A percentile compares a stretch with the other conserved stretches of the same genome.
These are phyloP conservation scores for Telfairia occidentalis DNA, from an alignment of 331 rosid species.

Conservation along the genomic window DNA sequence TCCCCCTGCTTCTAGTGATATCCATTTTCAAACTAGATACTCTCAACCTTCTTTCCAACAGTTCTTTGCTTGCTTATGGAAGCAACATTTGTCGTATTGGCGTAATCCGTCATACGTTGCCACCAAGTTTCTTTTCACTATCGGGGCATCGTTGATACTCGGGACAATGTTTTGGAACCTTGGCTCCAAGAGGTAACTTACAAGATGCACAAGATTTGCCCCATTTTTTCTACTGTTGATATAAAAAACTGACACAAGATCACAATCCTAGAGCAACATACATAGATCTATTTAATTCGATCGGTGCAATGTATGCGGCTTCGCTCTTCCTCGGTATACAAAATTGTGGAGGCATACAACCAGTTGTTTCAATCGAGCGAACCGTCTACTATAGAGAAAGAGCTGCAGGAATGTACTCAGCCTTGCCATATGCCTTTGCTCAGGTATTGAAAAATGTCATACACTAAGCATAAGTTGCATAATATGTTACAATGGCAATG, in stretches of 20 bases:
- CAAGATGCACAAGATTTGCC: not conserved
- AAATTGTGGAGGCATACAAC: constrained; percentile 41
- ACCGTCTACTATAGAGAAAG: constrained; percentile 61
- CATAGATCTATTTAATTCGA: constrained; percentile 31
- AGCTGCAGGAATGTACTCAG: constrained; percentile 71
- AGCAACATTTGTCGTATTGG: constrained; percentile 59
- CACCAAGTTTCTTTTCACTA: constrained; percentile 35
- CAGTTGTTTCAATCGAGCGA: constrained; percentile 49
- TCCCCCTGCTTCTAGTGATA: constrained; percentile 29
- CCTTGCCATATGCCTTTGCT: constrained; percentile 49
- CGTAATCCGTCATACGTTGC: constrained; percentile 50
- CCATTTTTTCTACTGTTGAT: not conserved
- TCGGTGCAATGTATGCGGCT: constrained; percentile 56
- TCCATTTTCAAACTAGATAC: constrained; percentile 31
- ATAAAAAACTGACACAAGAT: not conserved
- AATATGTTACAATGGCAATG: not conserved
- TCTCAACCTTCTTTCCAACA: constrained; percentile 35
- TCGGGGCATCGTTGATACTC: constrained; percentile 28
- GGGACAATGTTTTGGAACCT: constrained; percentile 55
- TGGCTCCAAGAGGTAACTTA: constrained; percentile 41
- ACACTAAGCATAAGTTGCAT: not conserved
- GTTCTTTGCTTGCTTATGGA: constrained; percentile 51
- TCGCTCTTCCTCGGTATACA: constrained; percentile 49
- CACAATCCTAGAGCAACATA: constrained; percentile 19
- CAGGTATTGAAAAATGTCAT: constrained; percentile 10